Base-by-base conservation (phyloP, 2,329 filamentous ascomycete species). In the Lasiodiplodia theobromae region DNA sequence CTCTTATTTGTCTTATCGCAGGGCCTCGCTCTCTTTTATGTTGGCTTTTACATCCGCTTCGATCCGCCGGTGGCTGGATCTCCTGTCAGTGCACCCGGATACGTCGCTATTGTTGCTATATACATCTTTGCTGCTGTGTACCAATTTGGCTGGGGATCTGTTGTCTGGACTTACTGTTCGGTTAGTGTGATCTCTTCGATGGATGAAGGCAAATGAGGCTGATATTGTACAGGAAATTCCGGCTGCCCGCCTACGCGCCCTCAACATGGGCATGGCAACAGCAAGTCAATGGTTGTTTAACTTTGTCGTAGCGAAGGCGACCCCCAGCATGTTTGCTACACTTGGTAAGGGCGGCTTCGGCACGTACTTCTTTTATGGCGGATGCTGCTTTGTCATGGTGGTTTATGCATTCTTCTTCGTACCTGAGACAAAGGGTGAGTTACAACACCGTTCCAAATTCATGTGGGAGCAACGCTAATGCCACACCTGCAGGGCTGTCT, bases 251-350 rank as follows among this genome's bases (percentile, higher is more conserved):
- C 86, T 71, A 95, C 92, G 84, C 85, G 54, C 86, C 23, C 23
- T 53, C 11, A 53, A 53, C 16, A 28, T 53, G 51, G 51, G 51
- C 23, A 53, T 96, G 64, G 94, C 92, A 57, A 95, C 92, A 21
- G 91, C 92, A 72, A 93, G 90, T 79, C 95, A 94, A 87, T 95
- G 92, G 92, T 86, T 94, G 71, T 95, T 92, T 91, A 94, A 92
- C 84, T 92, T 88, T 81, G 68, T 54, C 34, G 93, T 96, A 69
- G 90, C 91, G 58, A 49, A 80, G 25, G 75, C 79, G 25, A 93
- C 91, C 0, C 92, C 92, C 0, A 93, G 91, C 77, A 87, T 96
- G 83, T 91, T 93, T 0, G 88, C 89, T 23, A 86, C 92, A 72
- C 84, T 95, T 12, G 51, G 23, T 12, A 53, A 28, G 11, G 10